These are phyloP conservation scores for Globisporangium mamillatum DNA, from an alignment of 352 stramenopile genomes.

Conservation along the genomic window DNA sequence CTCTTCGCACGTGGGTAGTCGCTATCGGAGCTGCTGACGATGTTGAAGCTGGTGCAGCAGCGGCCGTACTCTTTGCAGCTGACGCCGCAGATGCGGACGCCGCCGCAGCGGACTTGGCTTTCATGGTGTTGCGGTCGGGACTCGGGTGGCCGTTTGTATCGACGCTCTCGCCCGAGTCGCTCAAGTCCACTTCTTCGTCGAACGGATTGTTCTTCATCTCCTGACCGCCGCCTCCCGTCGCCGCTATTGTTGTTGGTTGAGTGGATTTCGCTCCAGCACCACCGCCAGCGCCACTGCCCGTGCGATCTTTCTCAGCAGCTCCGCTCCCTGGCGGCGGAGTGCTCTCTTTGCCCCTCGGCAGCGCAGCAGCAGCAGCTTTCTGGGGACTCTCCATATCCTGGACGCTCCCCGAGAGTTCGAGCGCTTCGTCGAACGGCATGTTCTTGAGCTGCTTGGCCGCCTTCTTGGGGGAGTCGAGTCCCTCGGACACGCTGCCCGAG, in stretches of 20 bases:
- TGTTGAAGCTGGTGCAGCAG: not conserved
- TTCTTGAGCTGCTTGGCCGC: constrained; percentile 59
- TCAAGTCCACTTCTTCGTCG: constrained; percentile 85
- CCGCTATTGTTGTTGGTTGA: constrained; percentile 11
- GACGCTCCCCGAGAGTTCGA: constrained; percentile 78
- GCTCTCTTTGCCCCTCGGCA: not conserved
- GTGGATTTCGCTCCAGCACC: constrained; percentile 5
- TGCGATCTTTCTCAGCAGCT: constrained; percentile 3
- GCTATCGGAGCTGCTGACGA: constrained; percentile 3
- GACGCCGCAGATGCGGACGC: constrained; percentile 1
- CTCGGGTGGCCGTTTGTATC: constrained; percentile 77
- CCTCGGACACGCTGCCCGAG: constrained; percentile 40
- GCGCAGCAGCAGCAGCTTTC: constrained; percentile 21
- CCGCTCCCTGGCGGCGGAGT: not conserved
- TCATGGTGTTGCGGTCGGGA: constrained; percentile 47
- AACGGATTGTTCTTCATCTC: constrained; percentile 86
- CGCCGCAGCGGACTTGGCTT: constrained; percentile 23
- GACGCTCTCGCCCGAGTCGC: constrained; percentile 81
- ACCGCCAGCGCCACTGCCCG: not conserved
- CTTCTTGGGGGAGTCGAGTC: constrained; percentile 63
- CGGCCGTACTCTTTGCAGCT: constrained; percentile 10
- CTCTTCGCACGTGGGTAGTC: constrained; percentile 16
- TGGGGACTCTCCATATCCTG: constrained; percentile 70
- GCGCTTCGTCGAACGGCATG: constrained; percentile 76
- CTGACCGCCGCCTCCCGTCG: constrained; percentile 16